Conservation (phyloP, 2,329 filamentous ascomycete genomes). For the Aspergillus sp. region DNA sequence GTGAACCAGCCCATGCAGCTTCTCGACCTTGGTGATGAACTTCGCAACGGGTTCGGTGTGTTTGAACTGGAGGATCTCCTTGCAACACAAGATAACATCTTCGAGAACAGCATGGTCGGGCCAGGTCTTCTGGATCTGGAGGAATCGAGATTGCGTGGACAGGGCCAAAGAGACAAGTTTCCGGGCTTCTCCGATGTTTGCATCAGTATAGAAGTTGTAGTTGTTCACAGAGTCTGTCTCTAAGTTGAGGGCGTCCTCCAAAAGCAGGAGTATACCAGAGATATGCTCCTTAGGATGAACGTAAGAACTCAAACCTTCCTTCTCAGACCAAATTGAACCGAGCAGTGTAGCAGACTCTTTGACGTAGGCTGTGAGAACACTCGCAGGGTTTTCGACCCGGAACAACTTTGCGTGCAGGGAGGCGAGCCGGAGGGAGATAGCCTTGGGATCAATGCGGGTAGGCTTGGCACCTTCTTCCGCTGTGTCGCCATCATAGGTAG, state of each 20-base stretch:
- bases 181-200: conserved; percentile 73
- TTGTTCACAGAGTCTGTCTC: conserved; percentile 41
- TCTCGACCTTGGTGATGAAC: conserved; percentile 82
- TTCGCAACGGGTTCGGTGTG: conserved; percentile 83
- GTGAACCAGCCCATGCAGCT: conserved; percentile 78
- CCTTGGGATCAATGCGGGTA: conserved; percentile 46
- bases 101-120: conserved; percentile 75
- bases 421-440: conserved; percentile 62
- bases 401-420: conserved; percentile 56
- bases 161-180: conserved; percentile 69
- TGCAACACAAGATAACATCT: conserved; percentile 74
- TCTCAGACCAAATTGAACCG: conserved; percentile 33
- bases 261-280: conserved; percentile 62
- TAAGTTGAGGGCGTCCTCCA: conserved; percentile 62
- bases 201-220: conserved; percentile 89
- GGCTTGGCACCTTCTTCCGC: conserved; percentile 34
- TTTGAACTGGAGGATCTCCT: conserved; percentile 70
- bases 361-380: conserved; percentile 34
- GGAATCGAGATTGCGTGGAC: conserved; percentile 70
- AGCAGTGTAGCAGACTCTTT: conserved; percentile 35
- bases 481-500: conserved; percentile 64
- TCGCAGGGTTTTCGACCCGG: conserved; percentile 26
- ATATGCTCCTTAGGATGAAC: conserved; percentile 56
- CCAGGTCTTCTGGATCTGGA: conserved; percentile 63
- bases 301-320: conserved; percentile 21